Conservation (phyloP, 495 filamentous ascomycete genomes). For the Daldinia vernicosa region DNA sequence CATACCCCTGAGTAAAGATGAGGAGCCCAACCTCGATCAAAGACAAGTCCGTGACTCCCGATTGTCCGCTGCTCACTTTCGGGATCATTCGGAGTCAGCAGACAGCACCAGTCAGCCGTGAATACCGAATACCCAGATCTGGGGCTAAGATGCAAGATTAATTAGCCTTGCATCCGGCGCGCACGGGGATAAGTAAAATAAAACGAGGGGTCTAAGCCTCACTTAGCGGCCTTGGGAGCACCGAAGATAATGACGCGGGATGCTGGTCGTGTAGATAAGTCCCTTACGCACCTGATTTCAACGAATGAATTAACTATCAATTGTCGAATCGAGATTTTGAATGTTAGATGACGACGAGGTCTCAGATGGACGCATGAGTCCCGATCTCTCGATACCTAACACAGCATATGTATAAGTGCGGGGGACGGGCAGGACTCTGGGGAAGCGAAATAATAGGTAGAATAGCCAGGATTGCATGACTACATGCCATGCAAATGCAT, state of each 20-base stretch:
- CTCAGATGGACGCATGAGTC: neutral
- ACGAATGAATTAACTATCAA: slow-evolving; percentile 5
- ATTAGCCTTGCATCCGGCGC: slow-evolving; percentile 27
- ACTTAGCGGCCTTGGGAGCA: neutral
- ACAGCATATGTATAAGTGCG: slow-evolving; percentile 7
- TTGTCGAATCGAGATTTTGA: slow-evolving; percentile 10
- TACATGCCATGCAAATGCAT: neutral
- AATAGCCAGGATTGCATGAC: neutral
- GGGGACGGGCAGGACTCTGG: slow-evolving; percentile 3
- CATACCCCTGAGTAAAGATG: neutral
- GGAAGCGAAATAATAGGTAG: no score
- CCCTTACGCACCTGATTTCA: neutral
- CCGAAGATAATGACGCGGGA: neutral
- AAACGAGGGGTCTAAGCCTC: slow-evolving; percentile 1
- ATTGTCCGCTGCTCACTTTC: neutral
- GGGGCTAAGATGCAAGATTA: slow-evolving; percentile 20
- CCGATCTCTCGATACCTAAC: neutral
- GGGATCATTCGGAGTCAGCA: slow-evolving; percentile 17
- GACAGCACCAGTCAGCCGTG: slow-evolving; percentile 19
- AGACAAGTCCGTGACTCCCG: slow-evolving; percentile 8
- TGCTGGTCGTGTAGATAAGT: neutral
- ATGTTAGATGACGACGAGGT: neutral
- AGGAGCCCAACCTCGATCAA: neutral
- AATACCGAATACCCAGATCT: slow-evolving; percentile 12
- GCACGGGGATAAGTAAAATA: neutral